A percentile compares a stretch with the other conserved stretches of the same genome.
phyloP scores from a whole-genome alignment of 225 moss, liverwort and hornwort genomes.

The Polytrichum commune region DNA sequence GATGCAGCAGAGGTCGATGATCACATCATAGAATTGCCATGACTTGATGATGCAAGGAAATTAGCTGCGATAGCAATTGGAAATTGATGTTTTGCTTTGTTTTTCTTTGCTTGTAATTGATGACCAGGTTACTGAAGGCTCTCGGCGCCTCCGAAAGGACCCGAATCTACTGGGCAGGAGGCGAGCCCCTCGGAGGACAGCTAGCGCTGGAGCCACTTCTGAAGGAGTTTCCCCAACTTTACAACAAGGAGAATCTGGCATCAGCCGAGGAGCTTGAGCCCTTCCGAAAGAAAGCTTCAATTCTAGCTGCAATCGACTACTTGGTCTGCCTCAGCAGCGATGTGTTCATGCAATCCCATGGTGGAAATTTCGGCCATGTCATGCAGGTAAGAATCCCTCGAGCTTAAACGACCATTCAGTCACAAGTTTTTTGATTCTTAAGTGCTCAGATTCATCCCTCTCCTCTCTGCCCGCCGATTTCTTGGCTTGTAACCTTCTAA shows the following conservation, averaged over 20 bases:
- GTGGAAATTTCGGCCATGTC: constrained; percentile 62
- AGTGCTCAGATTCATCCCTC: too few relatives aligned
- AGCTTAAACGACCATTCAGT: too few relatives aligned
- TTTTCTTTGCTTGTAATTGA: too few relatives aligned
- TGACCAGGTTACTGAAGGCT: constrained; percentile 48
- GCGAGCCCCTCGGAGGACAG: constrained; percentile 50
- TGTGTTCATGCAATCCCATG: constrained; percentile 69
- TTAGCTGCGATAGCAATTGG: too few relatives aligned
- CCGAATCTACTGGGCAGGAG: constrained; percentile 58
- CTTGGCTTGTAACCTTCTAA: too few relatives aligned
- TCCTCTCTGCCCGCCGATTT: too few relatives aligned
- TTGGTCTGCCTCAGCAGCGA: constrained; percentile 61
- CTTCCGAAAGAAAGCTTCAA: constrained; percentile 50
- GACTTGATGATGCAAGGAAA: too few relatives aligned
- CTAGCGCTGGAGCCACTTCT: constrained; percentile 31
- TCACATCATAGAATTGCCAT: too few relatives aligned
- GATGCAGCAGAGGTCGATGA: too few relatives aligned
- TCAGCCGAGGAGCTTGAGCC: constrained; percentile 39
- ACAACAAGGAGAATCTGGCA: constrained; percentile 52
- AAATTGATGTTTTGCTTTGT: not conserved
- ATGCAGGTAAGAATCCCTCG: constrained; percentile 38
- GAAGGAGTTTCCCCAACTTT: constrained; percentile 41
- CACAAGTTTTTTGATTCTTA: too few relatives aligned
- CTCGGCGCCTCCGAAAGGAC: constrained; percentile 52
- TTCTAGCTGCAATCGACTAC: constrained; percentile 68